These are phyloP conservation scores for Sporothrix globosa DNA, from an alignment of 2,329 filamentous ascomycete genomes.

Conservation along the genomic window DNA sequence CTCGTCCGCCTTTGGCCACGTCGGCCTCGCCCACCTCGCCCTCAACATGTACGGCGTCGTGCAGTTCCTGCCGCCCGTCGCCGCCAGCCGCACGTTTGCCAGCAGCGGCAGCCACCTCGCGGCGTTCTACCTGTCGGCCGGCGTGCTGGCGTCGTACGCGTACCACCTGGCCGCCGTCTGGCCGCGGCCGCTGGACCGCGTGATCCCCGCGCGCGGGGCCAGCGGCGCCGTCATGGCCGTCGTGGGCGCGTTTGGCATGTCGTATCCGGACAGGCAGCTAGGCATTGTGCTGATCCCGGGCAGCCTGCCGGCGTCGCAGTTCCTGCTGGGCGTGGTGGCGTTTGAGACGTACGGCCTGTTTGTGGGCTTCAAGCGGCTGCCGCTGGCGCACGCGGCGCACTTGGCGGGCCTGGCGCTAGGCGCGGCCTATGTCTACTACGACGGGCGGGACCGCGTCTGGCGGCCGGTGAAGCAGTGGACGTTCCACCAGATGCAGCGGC, in stretches of 20 bases:
- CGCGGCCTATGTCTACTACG: constrained; percentile 38
- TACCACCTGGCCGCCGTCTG: constrained; percentile 36
- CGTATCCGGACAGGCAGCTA: constrained; percentile 35
- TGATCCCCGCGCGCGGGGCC: constrained; percentile 37
- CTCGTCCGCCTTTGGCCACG: constrained; percentile 42
- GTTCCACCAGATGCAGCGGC: constrained; percentile 30
- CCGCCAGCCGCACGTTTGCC: constrained; percentile 35
- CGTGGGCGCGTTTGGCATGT: constrained; percentile 37
- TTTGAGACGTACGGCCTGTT: constrained; percentile 40
- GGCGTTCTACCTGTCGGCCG: constrained; percentile 39
- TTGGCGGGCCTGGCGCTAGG: constrained; percentile 38
- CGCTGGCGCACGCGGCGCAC: constrained; percentile 38
- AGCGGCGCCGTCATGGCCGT: constrained; percentile 39
- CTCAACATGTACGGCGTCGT: constrained; percentile 41
- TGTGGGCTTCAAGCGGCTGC: constrained; percentile 36
- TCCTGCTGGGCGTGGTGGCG: constrained; percentile 32
- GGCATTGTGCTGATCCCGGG: constrained; percentile 36
- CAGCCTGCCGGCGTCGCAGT: constrained; percentile 36
- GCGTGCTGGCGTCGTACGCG: constrained; percentile 36
- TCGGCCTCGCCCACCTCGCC: constrained; percentile 38
- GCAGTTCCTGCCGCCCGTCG: constrained; percentile 38
- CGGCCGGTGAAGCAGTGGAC: constrained; percentile 34
- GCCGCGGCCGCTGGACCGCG: constrained; percentile 34
- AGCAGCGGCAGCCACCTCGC: constrained; percentile 38
- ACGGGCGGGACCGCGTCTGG: constrained; percentile 34